Evolutionary conservation across 805 yeast genomes (phyloP).

Genomic region (Tetrapisispora namnaoensis): DNA sequence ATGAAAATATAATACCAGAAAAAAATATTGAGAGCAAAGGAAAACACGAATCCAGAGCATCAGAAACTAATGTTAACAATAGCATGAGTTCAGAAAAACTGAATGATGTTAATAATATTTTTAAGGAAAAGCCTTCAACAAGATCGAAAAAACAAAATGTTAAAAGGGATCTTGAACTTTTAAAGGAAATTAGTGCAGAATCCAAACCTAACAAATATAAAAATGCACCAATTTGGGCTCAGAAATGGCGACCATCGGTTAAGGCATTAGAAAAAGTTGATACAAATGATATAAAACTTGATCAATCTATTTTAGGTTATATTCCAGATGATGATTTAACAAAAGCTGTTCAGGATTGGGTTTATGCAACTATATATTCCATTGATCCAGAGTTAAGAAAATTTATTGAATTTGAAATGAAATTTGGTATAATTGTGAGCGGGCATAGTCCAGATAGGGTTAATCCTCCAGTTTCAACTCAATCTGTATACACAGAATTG

Average conservation of each 20-base stretch:
- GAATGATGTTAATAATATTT: constrained; percentile 15
- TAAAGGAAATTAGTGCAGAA: constrained; percentile 22
- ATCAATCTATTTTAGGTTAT: constrained; percentile 46
- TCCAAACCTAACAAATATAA: constrained; percentile 53
- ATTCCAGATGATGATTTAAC: constrained; percentile 74
- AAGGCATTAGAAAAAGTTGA: constrained; percentile 27
- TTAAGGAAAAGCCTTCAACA: constrained; percentile 24
- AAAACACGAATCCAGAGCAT: not conserved
- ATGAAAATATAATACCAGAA: not conserved
- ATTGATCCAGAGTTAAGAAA: constrained; percentile 44
- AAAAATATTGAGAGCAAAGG: not conserved
- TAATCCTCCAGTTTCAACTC: constrained; percentile 57
- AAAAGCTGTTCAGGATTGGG: constrained; percentile 78
- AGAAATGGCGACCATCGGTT: constrained; percentile 48
- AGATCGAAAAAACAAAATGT: constrained; percentile 26
- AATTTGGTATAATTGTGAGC: constrained; percentile 62
- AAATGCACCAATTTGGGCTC: constrained; percentile 77
- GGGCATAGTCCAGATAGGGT: constrained; percentile 53
- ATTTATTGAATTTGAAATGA: constrained; percentile 62
- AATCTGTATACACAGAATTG: constrained; percentile 49
- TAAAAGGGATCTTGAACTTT: constrained; percentile 24
- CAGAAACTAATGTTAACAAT: not conserved
- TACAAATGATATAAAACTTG: constrained; percentile 27
- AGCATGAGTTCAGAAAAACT: not conserved
- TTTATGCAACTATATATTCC: constrained; percentile 68